Evolutionary conservation across 352 stramenopile species (phyloP).

Genomic region (Phytopythium oedochilum): DNA sequence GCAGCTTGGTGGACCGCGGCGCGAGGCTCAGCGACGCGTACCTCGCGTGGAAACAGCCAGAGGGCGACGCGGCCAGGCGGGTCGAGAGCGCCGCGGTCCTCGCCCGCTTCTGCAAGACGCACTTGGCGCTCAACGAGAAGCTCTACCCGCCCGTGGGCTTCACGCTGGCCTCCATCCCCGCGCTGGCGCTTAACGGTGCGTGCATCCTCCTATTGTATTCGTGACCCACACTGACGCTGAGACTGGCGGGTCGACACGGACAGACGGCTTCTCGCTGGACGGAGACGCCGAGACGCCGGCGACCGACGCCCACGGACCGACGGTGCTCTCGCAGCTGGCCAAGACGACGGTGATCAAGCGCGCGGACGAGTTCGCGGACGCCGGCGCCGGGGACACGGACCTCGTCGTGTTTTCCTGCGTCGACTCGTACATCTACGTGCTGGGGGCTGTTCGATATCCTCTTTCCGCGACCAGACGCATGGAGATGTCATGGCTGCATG

Average conservation of each 20-base stretch:
- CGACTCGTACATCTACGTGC: conserved; percentile 93
- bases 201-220: neutral
- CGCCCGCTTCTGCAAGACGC: conserved; percentile 70
- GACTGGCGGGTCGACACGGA: no score
- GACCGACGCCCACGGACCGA: conserved; percentile 29
- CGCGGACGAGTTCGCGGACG: conserved; percentile 48
- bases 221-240: no score
- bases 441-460: conserved; percentile 92
- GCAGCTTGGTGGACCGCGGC: conserved; percentile 44
- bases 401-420: conserved; percentile 90
- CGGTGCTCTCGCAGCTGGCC: conserved; percentile 50
- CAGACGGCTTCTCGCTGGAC: conserved; percentile 45
- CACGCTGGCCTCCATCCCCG: conserved; percentile 30
- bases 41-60: conserved; percentile 45
- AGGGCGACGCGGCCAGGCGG: conserved; percentile 11
- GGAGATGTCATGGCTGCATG: neutral
- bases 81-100: conserved; percentile 61
- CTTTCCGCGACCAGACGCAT: conserved; percentile 10
- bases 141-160: conserved; percentile 78
- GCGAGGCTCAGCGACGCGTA: conserved; percentile 65
- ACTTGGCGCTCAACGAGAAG: conserved; percentile 73
- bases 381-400: conserved; percentile 31
- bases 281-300: conserved; percentile 5
- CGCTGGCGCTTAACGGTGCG: conserved; percentile 30
- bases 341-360: conserved; percentile 84